These are phyloP conservation scores for Geranium brycei DNA, from an alignment of 345 rosid genomes.

Conservation along the genomic window DNA sequence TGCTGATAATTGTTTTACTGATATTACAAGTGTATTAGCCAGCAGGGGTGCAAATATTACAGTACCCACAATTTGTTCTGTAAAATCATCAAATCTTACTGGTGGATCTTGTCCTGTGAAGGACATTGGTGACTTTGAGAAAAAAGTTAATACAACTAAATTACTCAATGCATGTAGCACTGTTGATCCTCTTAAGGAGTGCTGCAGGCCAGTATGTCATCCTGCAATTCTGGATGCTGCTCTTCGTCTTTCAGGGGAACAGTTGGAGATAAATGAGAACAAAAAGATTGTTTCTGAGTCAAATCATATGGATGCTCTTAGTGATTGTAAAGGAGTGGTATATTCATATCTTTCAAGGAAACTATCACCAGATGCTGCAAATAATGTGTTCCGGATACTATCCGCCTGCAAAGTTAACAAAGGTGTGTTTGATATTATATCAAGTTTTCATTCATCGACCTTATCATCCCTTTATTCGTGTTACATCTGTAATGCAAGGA, in stretches of 20 bases:
- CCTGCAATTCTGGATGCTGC: conserved; percentile 80
- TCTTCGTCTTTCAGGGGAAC: conserved; percentile 55
- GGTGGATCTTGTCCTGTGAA: conserved; percentile 81
- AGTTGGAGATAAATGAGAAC: conserved; percentile 29
- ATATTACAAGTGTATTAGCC: conserved; percentile 66
- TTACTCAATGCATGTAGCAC: conserved; percentile 67
- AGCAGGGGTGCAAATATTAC: conserved; percentile 75
- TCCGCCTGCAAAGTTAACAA: conserved; percentile 89
- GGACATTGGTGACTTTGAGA: conserved; percentile 57
- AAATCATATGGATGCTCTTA: conserved; percentile 36
- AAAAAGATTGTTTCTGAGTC: conserved; percentile 32
- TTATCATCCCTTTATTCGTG: conserved; percentile 1
- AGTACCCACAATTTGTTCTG: conserved; percentile 62
- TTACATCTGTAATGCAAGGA: not conserved
- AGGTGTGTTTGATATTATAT: conserved; percentile 26
- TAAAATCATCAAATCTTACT: conserved; percentile 67
- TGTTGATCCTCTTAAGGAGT: conserved; percentile 86
- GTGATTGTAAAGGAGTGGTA: conserved; percentile 79
- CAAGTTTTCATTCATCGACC: too few relatives aligned
- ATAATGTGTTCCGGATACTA: conserved; percentile 59
- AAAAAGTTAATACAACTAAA: conserved; percentile 57
- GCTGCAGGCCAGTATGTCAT: conserved; percentile 82
- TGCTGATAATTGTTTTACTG: conserved; percentile 94
- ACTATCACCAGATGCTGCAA: conserved; percentile 52
- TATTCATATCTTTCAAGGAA: conserved; percentile 66